Evolutionary conservation across 257 asterid genomes (phyloP).

Genomic region (Gentiana macrophylla): DNA sequence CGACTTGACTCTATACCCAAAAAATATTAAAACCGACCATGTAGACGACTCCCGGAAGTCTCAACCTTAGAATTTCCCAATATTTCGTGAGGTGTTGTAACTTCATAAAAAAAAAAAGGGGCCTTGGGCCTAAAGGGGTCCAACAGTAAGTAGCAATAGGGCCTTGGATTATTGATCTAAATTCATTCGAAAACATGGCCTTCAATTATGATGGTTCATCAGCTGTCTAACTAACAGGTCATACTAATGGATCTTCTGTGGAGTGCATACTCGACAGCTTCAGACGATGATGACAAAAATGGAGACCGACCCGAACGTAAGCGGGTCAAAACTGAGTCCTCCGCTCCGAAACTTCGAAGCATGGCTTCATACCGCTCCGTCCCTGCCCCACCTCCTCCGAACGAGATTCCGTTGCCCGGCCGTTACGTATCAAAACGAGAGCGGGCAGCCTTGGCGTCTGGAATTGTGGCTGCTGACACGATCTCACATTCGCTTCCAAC

Average conservation of each 20-base stretch:
- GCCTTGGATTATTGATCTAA: no score
- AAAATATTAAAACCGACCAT: no score
- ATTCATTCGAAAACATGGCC: no score
- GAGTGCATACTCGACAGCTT: slow-evolving; percentile 46
- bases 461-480: slow-evolving; percentile 9
- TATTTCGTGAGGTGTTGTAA: no score
- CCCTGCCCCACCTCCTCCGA: slow-evolving; percentile 11
- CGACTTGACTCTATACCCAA: no score
- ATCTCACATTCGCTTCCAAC: slow-evolving; percentile 4
- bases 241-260: slow-evolving; percentile 58
- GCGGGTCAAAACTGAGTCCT: slow-evolving; percentile 22
- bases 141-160: no score
- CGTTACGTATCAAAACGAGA: slow-evolving; percentile 82
- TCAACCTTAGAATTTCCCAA: no score
- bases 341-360: neutral
- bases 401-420: slow-evolving; percentile 52
- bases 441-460: slow-evolving; percentile 38
- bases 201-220: no score
- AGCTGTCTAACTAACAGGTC: no score
- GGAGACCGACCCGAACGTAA: slow-evolving; percentile 21
- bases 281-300: slow-evolving; percentile 30
- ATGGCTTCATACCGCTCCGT: slow-evolving; percentile 8
- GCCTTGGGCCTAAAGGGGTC: no score
- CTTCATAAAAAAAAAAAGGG: no score
- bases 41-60: no score